These are phyloP conservation scores for Colletotrichum tanaceti DNA, from an alignment of 2,329 filamentous ascomycete species.

Conservation along the genomic window DNA sequence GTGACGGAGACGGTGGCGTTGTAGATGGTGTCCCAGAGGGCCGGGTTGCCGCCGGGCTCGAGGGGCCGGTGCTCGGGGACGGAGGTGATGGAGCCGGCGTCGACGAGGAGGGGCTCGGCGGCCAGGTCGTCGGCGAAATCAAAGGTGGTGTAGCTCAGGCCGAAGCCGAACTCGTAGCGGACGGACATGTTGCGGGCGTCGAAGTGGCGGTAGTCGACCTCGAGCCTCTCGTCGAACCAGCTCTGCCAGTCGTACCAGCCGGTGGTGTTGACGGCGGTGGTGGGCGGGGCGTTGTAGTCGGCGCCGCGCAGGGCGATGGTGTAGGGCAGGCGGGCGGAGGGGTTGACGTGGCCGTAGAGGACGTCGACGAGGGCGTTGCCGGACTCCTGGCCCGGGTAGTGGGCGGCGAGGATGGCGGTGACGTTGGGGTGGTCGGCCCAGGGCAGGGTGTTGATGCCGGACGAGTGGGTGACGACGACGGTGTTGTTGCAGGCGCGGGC, in stretches of 20 bases:
- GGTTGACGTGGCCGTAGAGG: constrained; percentile 75
- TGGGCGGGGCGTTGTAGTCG: constrained; percentile 57
- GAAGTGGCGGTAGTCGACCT: constrained; percentile 76
- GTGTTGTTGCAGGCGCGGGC: constrained; percentile 55
- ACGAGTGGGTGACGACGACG: constrained; percentile 76
- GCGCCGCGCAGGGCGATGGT: constrained; percentile 71
- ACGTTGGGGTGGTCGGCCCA: constrained; percentile 71
- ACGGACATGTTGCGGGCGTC: constrained; percentile 69
- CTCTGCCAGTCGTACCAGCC: constrained; percentile 56
- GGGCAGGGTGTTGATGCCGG: constrained; percentile 71
- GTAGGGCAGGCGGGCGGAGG: constrained; percentile 77
- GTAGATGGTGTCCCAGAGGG: constrained; percentile 64
- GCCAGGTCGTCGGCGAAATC: constrained; percentile 56
- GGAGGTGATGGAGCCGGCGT: too few species aligned
- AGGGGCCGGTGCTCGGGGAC: constrained; percentile 45
- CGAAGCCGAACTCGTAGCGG: constrained; percentile 75
- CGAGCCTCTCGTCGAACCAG: constrained; percentile 71
- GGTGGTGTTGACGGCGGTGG: constrained; percentile 52
- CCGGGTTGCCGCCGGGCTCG: constrained; percentile 66
- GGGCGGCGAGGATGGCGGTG: constrained; percentile 74
- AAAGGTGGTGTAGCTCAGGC: constrained; percentile 77
- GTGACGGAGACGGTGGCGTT: constrained; percentile 59
- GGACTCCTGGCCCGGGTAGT: constrained; percentile 79
- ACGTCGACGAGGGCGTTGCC: constrained; percentile 75
- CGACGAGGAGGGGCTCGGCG: too few species aligned